Evolutionary conservation across 495 filamentous ascomycete species (phyloP), one percentile per base, ranked within the genome.

Genomic region (Lepidopterella palustris): DNA sequence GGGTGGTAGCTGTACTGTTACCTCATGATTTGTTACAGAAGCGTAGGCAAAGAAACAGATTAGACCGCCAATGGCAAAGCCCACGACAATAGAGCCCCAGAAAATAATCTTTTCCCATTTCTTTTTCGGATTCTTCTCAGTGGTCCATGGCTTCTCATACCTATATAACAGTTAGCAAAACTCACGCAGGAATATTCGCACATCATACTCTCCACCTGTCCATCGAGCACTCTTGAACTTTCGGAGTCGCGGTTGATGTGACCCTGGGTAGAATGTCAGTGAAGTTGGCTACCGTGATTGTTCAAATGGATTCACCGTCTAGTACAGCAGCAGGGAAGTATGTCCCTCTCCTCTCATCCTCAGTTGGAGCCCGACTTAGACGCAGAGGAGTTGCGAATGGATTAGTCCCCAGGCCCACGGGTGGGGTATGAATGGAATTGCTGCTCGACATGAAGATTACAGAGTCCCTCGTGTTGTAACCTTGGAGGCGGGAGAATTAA

Each of bases 91-190:
- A 25, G 53, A 58, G 26, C 63, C 63, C 23, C 61, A 66, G 52
- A 66, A 66, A 23, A 66, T 66, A n/a, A 35, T 25, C 40, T 50
- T 42, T 35, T 66, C 63, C 59, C 59, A 66, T 49, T 66, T 66
- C n/a, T 58, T 24, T 18, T 56, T 58, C 4, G 63, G 63, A 32
- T 66, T 59, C 25, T 66, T 66, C 9, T 45, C 45, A 10, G 29
- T 48, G 18, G 59, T 54, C 63, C 63, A 66, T 21, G 63, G 63
- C 54, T 66, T 66, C 28, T 66, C 59, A 53, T 61, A 63, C 15
- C 61, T 63, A 9, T 5, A 11, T 11, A 10, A 49, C 25, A 5
- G 31, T 58, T 28, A 59, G 39, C 24, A 31, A 23, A 5, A 28
- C 28, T 18, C 25, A 8, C 20, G 8, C 3, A 20, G 47, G n/a